Percentiles rank a stretch among this genome's conserved stretches.
These are phyloP conservation scores for Leccinum ochraceum DNA, from an alignment of 768 basidiomycete genomes.

Conservation along the genomic window DNA sequence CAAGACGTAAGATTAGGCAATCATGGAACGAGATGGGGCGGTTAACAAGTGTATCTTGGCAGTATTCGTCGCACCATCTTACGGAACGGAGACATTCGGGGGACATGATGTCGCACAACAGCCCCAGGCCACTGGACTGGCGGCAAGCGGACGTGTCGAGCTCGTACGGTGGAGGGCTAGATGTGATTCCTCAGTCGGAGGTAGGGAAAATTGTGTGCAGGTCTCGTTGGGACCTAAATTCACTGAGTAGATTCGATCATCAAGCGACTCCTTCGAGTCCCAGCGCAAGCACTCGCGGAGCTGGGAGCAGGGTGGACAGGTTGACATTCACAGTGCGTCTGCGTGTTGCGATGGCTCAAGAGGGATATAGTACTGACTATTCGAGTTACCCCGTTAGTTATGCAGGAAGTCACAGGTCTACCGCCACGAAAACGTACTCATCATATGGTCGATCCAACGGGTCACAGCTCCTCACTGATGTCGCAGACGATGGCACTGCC, in stretches of 20 bases:
- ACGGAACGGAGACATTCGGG: constrained; percentile 33
- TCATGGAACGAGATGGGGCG: constrained; percentile 13
- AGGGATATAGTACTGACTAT: constrained; percentile 10
- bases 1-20: constrained; percentile 34
- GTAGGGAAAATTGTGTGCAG: constrained; percentile 22
- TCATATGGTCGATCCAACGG: constrained; percentile 62
- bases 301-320: constrained; percentile 54
- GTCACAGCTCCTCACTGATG: constrained; percentile 51
- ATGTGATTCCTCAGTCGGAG: constrained; percentile 36
- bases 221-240: constrained; percentile 28
- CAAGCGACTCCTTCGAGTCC: constrained; percentile 40
- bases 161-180: constrained; percentile 30
- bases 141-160: constrained; percentile 35
- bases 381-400: constrained; percentile 17
- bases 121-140: constrained; percentile 36
- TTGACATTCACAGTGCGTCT: constrained; percentile 34
- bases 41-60: constrained; percentile 23
- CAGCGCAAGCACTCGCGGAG: constrained; percentile 61
- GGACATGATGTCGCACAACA: constrained; percentile 37
- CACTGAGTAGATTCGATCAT: constrained; percentile 38
- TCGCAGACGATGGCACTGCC: constrained; percentile 56
- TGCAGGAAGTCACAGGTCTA: constrained; percentile 52
- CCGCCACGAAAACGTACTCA: constrained; percentile 64
- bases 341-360: constrained; percentile 12
- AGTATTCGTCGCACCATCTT: constrained; percentile 37